Evolutionary conservation across 371 early-diverging fungal species (phyloP), one percentile per base, ranked within the genome.

Genomic region (Saksenaea oblongispora): DNA sequence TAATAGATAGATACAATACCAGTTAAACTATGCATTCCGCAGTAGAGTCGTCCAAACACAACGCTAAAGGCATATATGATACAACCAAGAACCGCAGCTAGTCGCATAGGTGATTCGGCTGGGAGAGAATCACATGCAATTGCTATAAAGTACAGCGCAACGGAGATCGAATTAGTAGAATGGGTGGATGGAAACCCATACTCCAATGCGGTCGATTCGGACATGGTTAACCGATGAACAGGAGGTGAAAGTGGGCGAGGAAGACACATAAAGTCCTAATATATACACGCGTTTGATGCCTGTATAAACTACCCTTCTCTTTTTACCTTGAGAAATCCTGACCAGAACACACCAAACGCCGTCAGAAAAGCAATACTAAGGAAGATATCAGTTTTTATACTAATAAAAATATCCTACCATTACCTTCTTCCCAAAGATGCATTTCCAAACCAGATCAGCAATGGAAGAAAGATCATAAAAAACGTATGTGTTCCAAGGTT

Each of bases 171-270:
- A 78, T 90, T 90, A 53, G 89, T 82, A 0, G 91, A 83, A 56
- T 93, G 94, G 3, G 92, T 91, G 1, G 91, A 90, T 22, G 94
- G 94, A 64, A 91, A 90, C 27, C 94, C 94, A 70, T 90, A 93
- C 69, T 93, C 94, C 4, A 86, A 72, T 5, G 87, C 84, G 37
- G 84, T 83, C 11, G 85, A 81, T 39, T 75, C 76, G 11, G 87
- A 85, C 74, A 85, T 80, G 35, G 89, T 84, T 24, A 88, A 67
- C 26, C 90, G 84, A 56, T 84, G 81, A 36, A 91, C 85, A 11
- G 91, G 91, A 34, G 91, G 91, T 24, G 88, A 87, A 27, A 84
- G 60, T 9, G 93, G 93, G 54, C 93, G 78, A 57, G 93, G 93
- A 37, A 91, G 78, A 62, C 91, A 89, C 54, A 91, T 61, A 41